Evolutionary conservation across 306 rosid genomes (phyloP), one percentile per base, ranked within the genome.

Genomic region (Arachis stenosperma): DNA sequence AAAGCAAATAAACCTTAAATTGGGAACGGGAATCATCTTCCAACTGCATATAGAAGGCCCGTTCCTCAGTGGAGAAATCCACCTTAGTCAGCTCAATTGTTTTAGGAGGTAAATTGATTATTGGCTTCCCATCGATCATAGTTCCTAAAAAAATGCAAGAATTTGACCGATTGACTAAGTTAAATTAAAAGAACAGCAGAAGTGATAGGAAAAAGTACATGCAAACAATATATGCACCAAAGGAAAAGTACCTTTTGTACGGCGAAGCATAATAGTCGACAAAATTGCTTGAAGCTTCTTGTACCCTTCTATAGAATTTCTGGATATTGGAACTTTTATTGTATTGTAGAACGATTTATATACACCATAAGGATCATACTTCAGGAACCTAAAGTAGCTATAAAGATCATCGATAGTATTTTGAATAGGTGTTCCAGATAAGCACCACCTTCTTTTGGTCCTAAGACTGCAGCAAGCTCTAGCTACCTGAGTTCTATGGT

Each of bases 401-500:
- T 94, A 94, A 65, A 94, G 75, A 78, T 94, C 99, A 73, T 94
- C 97, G 67, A 94, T 90, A 46, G 90, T 73, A 81, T 94, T 94
- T 81, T 94, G 97, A 81, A 94, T 94, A 40, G 98, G 99, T 4
- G 99, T 94, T 76, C 99, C 98, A 66, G 99, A 94, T 81, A 94
- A 82, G 90, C 99, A 94, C 99, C 99, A 91, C 84, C 99, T 87
- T 80, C 93, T 88, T 86, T 90, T 91, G 77, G 99, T 96, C 76
- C 92, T 84, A 71, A 94, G 99, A 81, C 97, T 88, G 81, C 92
- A 91, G 70, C 99, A 94, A 42, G 99, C 99, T 83, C 97, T 90
- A 71, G 99, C 99, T 81, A 91, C 97, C 83, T 91, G 96, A 86
- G 99, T 94, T 81, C 96, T 88, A 84, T 91, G 98, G 84, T 94